A percentile compares a stretch with the other conserved stretches of the same genome.
Evolutionary conservation across 768 basidiomycete genomes (phyloP).

Genomic region (Tephrocybe sp.): DNA sequence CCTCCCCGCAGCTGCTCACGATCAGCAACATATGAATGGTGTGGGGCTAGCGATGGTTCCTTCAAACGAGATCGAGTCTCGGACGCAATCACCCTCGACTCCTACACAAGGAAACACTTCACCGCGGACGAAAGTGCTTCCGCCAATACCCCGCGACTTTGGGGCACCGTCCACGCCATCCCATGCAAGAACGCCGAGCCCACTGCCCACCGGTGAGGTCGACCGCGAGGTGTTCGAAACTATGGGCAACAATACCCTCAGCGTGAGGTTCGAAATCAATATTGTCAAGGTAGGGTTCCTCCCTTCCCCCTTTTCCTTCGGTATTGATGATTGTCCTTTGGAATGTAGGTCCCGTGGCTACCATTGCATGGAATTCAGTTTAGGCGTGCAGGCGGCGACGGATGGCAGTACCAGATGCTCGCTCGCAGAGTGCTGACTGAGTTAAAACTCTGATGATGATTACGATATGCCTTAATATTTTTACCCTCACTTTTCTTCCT

Average conservation of each 20-base stretch:
- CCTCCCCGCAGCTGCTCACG: constrained; percentile 33
- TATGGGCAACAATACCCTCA: constrained; percentile 73
- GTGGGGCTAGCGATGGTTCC: constrained; percentile 18
- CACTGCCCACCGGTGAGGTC: constrained; percentile 65
- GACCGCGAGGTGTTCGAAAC: constrained; percentile 70
- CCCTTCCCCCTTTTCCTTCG: background rate
- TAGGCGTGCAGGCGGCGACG: constrained; percentile 84
- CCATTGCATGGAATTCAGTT: constrained; percentile 96
- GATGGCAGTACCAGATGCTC: constrained; percentile 98
- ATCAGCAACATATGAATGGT: constrained; percentile 26
- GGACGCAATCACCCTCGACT: constrained; percentile 34
- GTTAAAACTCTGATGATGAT: constrained; percentile 66
- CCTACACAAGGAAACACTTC: constrained; percentile 41
- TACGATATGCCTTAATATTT: constrained; percentile 10
- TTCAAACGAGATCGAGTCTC: constrained; percentile 29
- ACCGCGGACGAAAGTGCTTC: constrained; percentile 64
- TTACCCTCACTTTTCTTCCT: background rate
- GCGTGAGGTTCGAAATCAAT: constrained; percentile 95
- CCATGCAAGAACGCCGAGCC: constrained; percentile 40
- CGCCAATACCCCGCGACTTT: constrained; percentile 80
- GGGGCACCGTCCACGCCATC: constrained; percentile 28
- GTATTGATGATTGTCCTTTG: constrained; percentile 2
- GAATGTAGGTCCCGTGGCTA: constrained; percentile 80
- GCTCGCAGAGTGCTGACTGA: constrained; percentile 86
- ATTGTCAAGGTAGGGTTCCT: constrained; percentile 81